Evolutionary conservation across 169 alveolate genomes (phyloP).

Genomic region (Fabrea salina): DNA sequence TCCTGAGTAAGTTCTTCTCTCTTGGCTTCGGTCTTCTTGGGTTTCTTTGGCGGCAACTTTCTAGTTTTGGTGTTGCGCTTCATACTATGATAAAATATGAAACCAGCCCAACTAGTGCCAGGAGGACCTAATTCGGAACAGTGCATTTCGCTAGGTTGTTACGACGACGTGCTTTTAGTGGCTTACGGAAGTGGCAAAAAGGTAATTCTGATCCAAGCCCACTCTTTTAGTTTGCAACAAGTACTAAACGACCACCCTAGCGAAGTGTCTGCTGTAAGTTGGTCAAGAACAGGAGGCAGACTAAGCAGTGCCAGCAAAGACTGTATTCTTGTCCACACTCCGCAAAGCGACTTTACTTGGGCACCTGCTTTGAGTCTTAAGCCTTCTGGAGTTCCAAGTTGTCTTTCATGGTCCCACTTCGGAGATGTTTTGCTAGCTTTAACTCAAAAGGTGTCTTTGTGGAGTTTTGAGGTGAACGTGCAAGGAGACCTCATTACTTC

Average conservation of each 20-base stretch:
- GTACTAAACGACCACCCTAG: neutral
- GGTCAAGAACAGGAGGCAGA: constrained; percentile 5
- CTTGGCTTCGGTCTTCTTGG: neutral
- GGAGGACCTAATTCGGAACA: neutral
- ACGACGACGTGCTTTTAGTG: neutral
- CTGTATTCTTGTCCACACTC: neutral
- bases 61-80: too few relatives aligned
- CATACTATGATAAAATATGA: constrained; percentile 23
- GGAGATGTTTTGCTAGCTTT: constrained; percentile 1
- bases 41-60: too few relatives aligned
- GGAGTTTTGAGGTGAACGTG: neutral
- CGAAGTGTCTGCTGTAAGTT: neutral
- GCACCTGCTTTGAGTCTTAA: neutral
- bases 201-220: neutral
- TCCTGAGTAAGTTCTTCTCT: constrained; percentile 11
- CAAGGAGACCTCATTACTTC: neutral
- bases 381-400: neutral
- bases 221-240: neutral
- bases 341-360: neutral
- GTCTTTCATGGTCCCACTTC: constrained; percentile 1
- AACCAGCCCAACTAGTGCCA: constrained; percentile 13
- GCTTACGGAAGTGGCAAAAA: neutral
- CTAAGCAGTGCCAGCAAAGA: neutral
- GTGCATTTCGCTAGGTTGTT: constrained; percentile 11
- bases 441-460: neutral